phyloP scores from a whole-genome alignment of 2,329 filamentous ascomycete species.

The Monosporascus sp. region DNA sequence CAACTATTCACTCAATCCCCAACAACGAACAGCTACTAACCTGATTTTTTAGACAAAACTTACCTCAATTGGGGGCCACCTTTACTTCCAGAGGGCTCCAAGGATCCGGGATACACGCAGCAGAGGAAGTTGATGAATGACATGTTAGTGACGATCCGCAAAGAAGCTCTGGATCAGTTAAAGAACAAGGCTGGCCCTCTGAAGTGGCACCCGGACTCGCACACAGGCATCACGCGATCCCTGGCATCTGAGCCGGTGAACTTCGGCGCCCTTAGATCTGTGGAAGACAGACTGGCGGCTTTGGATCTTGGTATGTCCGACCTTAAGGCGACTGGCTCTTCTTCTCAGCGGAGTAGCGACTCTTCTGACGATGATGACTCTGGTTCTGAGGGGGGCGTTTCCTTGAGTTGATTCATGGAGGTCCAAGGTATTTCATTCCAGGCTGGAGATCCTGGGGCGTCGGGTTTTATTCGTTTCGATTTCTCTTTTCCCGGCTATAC shows the following conservation, averaged over 20 bases:
- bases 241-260: background rate
- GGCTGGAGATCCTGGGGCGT: too few relatives aligned
- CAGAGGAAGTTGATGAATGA: conserved; percentile 19
- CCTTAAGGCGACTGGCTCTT: too few relatives aligned
- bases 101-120: conserved; percentile 6
- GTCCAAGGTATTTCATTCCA: background rate
- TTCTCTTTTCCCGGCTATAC: too few relatives aligned
- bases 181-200: conserved; percentile 4
- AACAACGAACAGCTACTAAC: too few relatives aligned
- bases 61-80: conserved; percentile 36
- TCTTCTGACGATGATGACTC: background rate
- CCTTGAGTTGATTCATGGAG: background rate
- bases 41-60: conserved; percentile 20
- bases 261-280: background rate
- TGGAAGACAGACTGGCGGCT: background rate
- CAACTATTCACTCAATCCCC: too few relatives aligned
- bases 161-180: conserved; percentile 19
- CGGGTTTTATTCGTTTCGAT: too few relatives aligned
- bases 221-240: conserved; percentile 15
- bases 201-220: conserved; percentile 16
- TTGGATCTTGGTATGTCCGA: background rate
- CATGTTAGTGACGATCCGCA: conserved; percentile 17
- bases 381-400: background rate
- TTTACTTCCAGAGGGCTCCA: conserved; percentile 5
- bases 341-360: background rate